Percentiles rank a stretch among this genome's conserved stretches.
These are phyloP conservation scores for Ocimum tenuiflorum DNA, from an alignment of 257 asterid genomes.

Conservation along the genomic window DNA sequence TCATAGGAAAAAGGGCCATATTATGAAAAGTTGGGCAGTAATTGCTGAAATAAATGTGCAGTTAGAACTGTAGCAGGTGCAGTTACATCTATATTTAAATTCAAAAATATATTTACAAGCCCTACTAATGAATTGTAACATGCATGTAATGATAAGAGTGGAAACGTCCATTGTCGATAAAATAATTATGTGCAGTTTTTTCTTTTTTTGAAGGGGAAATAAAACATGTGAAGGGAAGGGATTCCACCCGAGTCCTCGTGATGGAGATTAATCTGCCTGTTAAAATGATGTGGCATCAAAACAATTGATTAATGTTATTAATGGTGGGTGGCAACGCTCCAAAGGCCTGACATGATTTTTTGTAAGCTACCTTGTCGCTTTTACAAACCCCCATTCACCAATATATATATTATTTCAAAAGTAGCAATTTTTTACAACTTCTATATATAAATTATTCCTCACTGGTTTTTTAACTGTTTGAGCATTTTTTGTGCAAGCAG, in stretches of 20 bases:
- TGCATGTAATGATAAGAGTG: neutral
- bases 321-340: conserved; percentile 27
- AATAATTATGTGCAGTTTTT: too few species aligned
- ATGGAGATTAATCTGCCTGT: neutral
- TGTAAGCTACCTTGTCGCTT: neutral
- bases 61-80: conserved; percentile 17
- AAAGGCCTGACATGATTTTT: conserved; percentile 28
- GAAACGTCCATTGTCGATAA: too few species aligned
- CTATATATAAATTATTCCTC: conserved; percentile 18
- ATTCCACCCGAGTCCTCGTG: too few species aligned
- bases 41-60: conserved; percentile 22
- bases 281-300: neutral
- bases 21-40: neutral
- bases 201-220: too few species aligned
- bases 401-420: neutral
- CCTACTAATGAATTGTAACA: neutral
- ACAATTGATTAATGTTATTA: conserved; percentile 16
- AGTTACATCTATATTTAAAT: conserved; percentile 21
- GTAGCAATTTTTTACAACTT: neutral
- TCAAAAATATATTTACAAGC: neutral
- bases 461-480: neutral
- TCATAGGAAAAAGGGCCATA: neutral
- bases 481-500: conserved; percentile 1
- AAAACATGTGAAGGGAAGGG: too few species aligned
- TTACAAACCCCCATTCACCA: conserved; percentile 3